Conservation (phyloP, 2,329 filamentous ascomycete genomes). For the Aspergillus spinulosporus region DNA sequence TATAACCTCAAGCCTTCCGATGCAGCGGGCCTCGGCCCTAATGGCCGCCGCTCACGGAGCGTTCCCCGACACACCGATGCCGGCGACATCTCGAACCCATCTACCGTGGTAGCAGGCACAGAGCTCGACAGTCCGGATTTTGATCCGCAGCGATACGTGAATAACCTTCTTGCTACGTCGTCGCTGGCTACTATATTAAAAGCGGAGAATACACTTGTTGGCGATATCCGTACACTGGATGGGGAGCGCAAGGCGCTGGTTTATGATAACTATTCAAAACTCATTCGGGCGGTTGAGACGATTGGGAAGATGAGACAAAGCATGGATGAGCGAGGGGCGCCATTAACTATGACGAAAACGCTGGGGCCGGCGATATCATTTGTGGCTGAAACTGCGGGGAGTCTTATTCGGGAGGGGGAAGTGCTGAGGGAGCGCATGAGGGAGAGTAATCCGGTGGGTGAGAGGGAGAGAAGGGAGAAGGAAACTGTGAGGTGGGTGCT, state of each 20-base stretch:
- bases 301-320: constrained; percentile 68
- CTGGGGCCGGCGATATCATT: constrained; percentile 45
- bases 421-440: constrained; percentile 33
- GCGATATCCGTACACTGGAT: constrained; percentile 83
- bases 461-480: constrained; percentile 34
- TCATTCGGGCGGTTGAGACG: constrained; percentile 95
- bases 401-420: constrained; percentile 43
- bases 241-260: constrained; percentile 96
- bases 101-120: constrained; percentile 33
- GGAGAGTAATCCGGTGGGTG: constrained; percentile 25
- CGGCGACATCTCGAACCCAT: constrained; percentile 42
- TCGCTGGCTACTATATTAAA: constrained; percentile 46
- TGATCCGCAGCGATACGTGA: constrained; percentile 62
- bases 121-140: constrained; percentile 76
- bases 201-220: constrained; percentile 48
- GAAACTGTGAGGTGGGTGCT: constrained; percentile 50
- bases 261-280: constrained; percentile 97
- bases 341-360: constrained; percentile 49
- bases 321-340: constrained; percentile 48
- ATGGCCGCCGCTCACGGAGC: constrained; percentile 38
- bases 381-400: constrained; percentile 46
- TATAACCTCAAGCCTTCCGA: constrained; percentile 72
- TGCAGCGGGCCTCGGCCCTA: constrained; percentile 34
- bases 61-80: constrained; percentile 44
- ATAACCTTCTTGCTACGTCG: constrained; percentile 43